A percentile compares a stretch with the other conserved stretches of the same genome.
These are phyloP conservation scores for Salix viminalis DNA, from an alignment of 345 rosid genomes.

Conservation along the genomic window DNA sequence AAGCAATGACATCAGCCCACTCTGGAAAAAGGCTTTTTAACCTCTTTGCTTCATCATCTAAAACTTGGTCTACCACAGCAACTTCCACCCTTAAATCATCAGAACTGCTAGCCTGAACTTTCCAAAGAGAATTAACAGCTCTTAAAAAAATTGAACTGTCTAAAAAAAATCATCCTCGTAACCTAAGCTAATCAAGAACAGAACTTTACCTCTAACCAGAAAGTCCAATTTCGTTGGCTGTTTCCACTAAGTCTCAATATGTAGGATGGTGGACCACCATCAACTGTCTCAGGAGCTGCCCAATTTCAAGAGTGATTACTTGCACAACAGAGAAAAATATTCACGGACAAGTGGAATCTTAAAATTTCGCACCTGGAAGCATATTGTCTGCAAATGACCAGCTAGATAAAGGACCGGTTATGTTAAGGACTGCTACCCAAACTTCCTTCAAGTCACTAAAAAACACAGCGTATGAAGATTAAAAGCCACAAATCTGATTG, in stretches of 20 bases:
- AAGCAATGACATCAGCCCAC: slow-evolving; percentile 76
- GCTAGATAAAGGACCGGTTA: slow-evolving; percentile 82
- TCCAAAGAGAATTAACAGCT: background rate
- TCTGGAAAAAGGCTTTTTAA: slow-evolving; percentile 70
- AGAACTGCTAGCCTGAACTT: slow-evolving; percentile 49
- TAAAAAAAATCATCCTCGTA: background rate
- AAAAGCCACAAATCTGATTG: background rate
- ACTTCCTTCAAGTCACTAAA: slow-evolving; percentile 81
- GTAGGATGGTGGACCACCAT: slow-evolving; percentile 78
- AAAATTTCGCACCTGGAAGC: slow-evolving; percentile 53
- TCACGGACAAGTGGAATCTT: background rate
- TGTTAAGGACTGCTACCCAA: slow-evolving; percentile 87
- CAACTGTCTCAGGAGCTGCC: slow-evolving; percentile 59
- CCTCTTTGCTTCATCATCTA: slow-evolving; percentile 52
- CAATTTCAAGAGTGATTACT: background rate
- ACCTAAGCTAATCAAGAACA: background rate
- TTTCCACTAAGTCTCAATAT: slow-evolving; percentile 77
- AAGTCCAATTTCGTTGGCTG: slow-evolving; percentile 69
- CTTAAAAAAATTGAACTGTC: background rate
- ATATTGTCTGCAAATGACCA: slow-evolving; percentile 87
- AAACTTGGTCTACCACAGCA: slow-evolving; percentile 74
- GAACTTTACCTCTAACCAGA: slow-evolving; percentile 80
- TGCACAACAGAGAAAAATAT: background rate
- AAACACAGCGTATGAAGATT: slow-evolving; percentile 9
- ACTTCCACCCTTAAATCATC: slow-evolving; percentile 61